Conservation (phyloP, 495 filamentous ascomycete genomes). For the Penicillium turbatum region DNA sequence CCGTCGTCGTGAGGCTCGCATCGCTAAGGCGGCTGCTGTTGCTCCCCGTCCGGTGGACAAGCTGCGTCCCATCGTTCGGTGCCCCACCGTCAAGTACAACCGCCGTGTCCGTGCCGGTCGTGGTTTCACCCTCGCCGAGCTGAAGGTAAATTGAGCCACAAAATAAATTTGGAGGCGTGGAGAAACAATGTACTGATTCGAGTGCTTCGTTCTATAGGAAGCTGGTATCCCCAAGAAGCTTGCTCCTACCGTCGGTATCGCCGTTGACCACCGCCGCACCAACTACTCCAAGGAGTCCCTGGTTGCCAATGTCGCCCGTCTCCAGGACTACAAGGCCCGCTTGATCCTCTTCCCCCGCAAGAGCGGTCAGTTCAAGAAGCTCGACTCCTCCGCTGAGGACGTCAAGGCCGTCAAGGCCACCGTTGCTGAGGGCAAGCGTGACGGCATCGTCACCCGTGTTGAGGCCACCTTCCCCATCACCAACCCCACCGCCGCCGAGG, state of each 20-base stretch:
- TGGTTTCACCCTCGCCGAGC: conserved; percentile 93
- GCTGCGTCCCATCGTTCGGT: conserved; percentile 91
- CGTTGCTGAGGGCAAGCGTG: conserved; percentile 48
- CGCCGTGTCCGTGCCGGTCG: conserved; percentile 92
- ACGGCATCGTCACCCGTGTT: conserved; percentile 52
- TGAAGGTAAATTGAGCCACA: conserved; percentile 70
- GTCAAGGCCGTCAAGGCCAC: conserved; percentile 65
- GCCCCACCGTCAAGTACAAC: conserved; percentile 97
- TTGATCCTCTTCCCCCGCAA: conserved; percentile 98
- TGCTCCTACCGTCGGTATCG: conserved; percentile 91
- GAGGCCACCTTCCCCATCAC: conserved; percentile 63
- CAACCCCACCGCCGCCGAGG: conserved; percentile 53
- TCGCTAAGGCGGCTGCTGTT: conserved; percentile 85
- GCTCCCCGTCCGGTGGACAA: conserved; percentile 97
- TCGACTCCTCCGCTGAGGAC: conserved; percentile 83
- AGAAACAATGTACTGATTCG: conserved; percentile 14
- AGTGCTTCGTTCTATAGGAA: conserved; percentile 52
- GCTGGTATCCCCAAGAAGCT: conserved; percentile 93
- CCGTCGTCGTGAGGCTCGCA: conserved; percentile 81
- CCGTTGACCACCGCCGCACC: conserved; percentile 91
- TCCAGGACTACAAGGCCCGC: conserved; percentile 90
- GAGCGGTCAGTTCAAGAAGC: conserved; percentile 82
- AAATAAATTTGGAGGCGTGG: conserved; percentile 6
- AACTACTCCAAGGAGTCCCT: conserved; percentile 95
- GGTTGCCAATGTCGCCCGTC: conserved; percentile 87